Conservation (phyloP, 2,329 filamentous ascomycete species). For the Botrytis deweyae region DNA sequence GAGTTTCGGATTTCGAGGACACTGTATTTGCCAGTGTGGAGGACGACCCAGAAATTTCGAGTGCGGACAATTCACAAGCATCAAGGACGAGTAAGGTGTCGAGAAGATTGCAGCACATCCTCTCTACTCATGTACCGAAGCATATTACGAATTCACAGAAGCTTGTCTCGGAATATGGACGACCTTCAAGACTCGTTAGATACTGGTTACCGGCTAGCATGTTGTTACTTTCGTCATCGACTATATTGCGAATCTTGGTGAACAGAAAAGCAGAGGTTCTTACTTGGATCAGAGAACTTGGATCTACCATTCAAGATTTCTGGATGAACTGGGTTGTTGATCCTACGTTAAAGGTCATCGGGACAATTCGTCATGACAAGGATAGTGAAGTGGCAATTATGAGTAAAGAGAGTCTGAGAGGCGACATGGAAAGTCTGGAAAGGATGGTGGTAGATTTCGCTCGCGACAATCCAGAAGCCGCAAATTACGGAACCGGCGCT, state of each 20-base stretch:
- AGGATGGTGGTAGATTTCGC: slow-evolving; percentile 98
- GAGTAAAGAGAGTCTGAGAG: slow-evolving; percentile 87
- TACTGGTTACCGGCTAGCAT: slow-evolving; percentile 82
- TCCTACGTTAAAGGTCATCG: slow-evolving; percentile 76
- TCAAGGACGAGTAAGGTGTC: slow-evolving; percentile 57
- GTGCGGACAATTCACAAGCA: slow-evolving; percentile 41
- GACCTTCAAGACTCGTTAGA: slow-evolving; percentile 70
- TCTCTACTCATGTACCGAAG: slow-evolving; percentile 65
- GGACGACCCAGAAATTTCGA: slow-evolving; percentile 58
- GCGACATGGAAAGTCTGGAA: slow-evolving; percentile 87
- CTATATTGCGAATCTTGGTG: slow-evolving; percentile 75
- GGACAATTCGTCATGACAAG: slow-evolving; percentile 89
- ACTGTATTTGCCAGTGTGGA: slow-evolving; percentile 63
- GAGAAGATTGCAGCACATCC: slow-evolving; percentile 65
- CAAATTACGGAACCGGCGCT: slow-evolving; percentile 46
- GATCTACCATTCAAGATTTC: slow-evolving; percentile 79
- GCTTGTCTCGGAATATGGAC: slow-evolving; percentile 65
- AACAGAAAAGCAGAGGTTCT: slow-evolving; percentile 74
- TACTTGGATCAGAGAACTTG: slow-evolving; percentile 77
- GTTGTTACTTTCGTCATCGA: slow-evolving; percentile 79
- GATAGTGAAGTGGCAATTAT: slow-evolving; percentile 94
- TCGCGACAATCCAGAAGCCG: slow-evolving; percentile 70
- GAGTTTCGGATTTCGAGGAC: slow-evolving; percentile 64
- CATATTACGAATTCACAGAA: slow-evolving; percentile 59
- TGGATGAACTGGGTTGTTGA: slow-evolving; percentile 96